Base-by-base conservation (phyloP, 116 monocot species). In the Phalaenopsis hybrid region DNA sequence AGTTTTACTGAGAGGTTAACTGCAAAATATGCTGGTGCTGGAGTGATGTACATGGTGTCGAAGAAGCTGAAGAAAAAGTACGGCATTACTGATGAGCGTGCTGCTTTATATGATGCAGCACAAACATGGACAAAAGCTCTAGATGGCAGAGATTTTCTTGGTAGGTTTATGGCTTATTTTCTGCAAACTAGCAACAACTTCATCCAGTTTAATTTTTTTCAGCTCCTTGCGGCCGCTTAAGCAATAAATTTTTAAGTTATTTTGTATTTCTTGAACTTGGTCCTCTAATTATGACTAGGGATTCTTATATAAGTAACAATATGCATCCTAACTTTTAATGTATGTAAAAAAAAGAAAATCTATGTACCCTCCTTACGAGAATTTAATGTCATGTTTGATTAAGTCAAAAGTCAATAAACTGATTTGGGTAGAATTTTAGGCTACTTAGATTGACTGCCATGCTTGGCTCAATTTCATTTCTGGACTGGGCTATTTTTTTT, bases 31-130 rank as follows among this genome's bases (percentile, higher is more conserved):
- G 93, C 93, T 67, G 98, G 98, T 44, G 98, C 98, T 63, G 93
- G 90, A 52, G 88, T 82, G 8, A 98, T 98, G 98, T 98, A 95
- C 58, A 87, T 95, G 87, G 88, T 98, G 4, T 95, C 98, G 48
- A 95, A 95, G 85, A 98, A 89, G 86, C 82, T 98, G 25, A 98
- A 95, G 90, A 95, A 95, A 82, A 98, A 95, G 74, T 87, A 98
- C 58, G 89, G 89, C 44, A 98, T 98, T 61, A 92, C 93, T 37
- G 95, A 98, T 79, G 98, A 93, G 77, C 93, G 98, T 58, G 92
- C 95, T 51, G 84, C 95, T 28, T 86, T 98, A 9, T 98, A 95
- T 79, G 93, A 89, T 33, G 98, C 98, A 79, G 94, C 90, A 34
- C 86, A 95, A 79, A 95, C 98, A 49, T 98, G 98, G 98, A 88